Evolutionary conservation across 768 basidiomycete genomes (phyloP).

Genomic region (Mycena latifolia): DNA sequence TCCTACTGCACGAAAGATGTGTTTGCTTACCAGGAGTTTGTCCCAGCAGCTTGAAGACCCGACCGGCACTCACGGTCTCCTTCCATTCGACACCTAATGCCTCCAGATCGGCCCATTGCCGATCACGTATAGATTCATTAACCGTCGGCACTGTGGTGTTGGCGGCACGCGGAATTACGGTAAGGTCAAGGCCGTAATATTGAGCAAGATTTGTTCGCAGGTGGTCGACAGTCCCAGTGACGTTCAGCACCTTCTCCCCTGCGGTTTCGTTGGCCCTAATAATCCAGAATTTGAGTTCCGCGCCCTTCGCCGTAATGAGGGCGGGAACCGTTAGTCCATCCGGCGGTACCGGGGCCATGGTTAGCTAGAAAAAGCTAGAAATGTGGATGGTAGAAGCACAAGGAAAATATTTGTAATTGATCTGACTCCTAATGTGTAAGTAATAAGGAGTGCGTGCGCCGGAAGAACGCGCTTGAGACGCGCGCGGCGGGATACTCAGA

Average conservation of each 20-base stretch:
- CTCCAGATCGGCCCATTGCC: constrained; percentile 5
- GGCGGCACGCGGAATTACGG: not conserved
- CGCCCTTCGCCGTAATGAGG: not conserved
- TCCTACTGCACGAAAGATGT: too few relatives aligned
- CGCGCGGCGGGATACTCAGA: too few relatives aligned
- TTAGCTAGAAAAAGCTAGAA: too few relatives aligned
- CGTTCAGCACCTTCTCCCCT: constrained; percentile 2
- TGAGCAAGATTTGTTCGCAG: not conserved
- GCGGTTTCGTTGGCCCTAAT: not conserved
- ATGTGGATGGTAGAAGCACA: too few relatives aligned
- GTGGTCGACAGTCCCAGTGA: constrained; percentile 1
- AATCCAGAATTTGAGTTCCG: not conserved
- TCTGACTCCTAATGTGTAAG: too few relatives aligned
- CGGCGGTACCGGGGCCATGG: not conserved
- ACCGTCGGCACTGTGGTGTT: not conserved
- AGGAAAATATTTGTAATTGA: too few relatives aligned
- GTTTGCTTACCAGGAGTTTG: not conserved
- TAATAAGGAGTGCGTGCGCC: too few relatives aligned
- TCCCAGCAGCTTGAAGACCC: not conserved
- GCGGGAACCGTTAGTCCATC: not conserved
- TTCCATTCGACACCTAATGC: not conserved
- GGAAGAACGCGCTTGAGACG: too few relatives aligned
- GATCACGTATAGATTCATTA: constrained; percentile 7
- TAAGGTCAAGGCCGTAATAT: constrained; percentile 16
- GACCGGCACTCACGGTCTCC: constrained; percentile 1